A percentile compares a stretch with the other conserved stretches of the same genome.
phyloP scores from a whole-genome alignment of 2,329 filamentous ascomycete species.

The Paracorniculantispora psalliotae region DNA sequence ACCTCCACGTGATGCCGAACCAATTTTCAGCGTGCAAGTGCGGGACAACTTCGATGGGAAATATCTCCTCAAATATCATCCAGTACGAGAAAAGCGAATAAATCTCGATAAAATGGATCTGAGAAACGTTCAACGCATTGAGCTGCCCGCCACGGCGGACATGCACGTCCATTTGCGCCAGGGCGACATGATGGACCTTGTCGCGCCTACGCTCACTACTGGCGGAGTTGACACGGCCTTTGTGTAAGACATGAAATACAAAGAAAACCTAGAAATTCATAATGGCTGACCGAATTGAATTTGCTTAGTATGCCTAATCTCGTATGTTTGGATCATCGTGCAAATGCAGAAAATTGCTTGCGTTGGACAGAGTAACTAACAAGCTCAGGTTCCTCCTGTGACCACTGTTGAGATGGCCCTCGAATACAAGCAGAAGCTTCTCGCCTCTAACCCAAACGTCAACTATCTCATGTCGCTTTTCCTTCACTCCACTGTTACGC shows the following conservation, averaged over 20 bases:
- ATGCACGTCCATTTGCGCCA: constrained; percentile 69
- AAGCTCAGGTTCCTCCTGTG: constrained; percentile 44
- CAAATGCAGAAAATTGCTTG: not conserved
- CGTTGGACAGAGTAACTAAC: not conserved
- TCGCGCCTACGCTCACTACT: constrained; percentile 45
- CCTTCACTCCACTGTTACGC: constrained; percentile 58
- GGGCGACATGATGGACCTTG: constrained; percentile 57
- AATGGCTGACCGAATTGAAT: constrained; percentile 4
- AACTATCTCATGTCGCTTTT: constrained; percentile 72
- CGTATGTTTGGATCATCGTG: constrained; percentile 27
- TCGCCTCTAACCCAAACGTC: constrained; percentile 56
- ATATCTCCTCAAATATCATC: not conserved
- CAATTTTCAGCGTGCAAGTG: constrained; percentile 9
- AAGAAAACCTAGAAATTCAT: not conserved
- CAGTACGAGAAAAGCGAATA: not conserved
- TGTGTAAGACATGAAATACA: constrained; percentile 26
- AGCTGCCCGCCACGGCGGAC: constrained; percentile 61
- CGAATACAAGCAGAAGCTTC: constrained; percentile 59
- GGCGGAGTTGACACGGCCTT: constrained; percentile 63
- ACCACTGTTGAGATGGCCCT: constrained; percentile 55
- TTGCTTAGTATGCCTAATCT: constrained; percentile 53
- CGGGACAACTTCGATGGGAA: not conserved
- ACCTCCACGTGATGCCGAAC: constrained; percentile 6
- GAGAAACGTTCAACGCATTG: constrained; percentile 32
- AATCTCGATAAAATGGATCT: constrained; percentile 28